Evolutionary conservation across 106 monocot genomes (phyloP), one percentile per base, ranked within the genome.

Genomic region (Phalaenopsis equestris): DNA sequence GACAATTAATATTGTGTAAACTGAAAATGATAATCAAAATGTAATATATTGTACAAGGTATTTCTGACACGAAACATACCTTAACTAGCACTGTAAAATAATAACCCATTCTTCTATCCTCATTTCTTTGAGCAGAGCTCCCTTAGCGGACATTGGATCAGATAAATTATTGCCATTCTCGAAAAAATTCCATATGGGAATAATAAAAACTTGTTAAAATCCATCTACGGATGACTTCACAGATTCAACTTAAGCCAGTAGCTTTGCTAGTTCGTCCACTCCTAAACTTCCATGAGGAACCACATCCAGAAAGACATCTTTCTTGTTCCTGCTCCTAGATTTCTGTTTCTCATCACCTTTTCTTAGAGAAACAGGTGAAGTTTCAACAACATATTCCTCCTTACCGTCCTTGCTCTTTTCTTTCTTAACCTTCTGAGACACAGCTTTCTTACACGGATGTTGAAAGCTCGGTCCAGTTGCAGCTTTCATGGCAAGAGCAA

Each of bases 211-310:
- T 38, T 41, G 38, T 72, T 39, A 3, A 72, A 72, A 72, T 72
- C 39, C 15, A 15, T 39, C 72, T 38, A 72, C 15, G 23, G 41
- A 72, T 72, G 42, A 45, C 74, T 18, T 17, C 14, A n/a, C 19
- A 41, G 49, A 48, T 72, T 81, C 14, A 61, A 56, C 58, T 80
- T 52, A 93, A 72, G 85, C 81, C 64, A 93, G 81, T 37, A 99
- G 84, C 80, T 95, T 95, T 77, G 99, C 95, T 49, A 99, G 90
- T 84, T 95, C 94, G 85, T 99, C 98, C 41, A 99, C 83, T 80
- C 86, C 80, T 58, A 99, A 85, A 67, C 87, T 99, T 21, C 94
- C 94, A 82, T 79, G 88, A 7, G 92, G 91, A 41, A 91, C 81
- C 21, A 82, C 80, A 75, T 86, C 86, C 47, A 81, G 45, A 47